Percentiles rank a stretch among this genome's conserved stretches.
These are phyloP conservation scores for Ilyonectria mors-panacis DNA, from an alignment of 2,329 filamentous ascomycete genomes.

Conservation along the genomic window DNA sequence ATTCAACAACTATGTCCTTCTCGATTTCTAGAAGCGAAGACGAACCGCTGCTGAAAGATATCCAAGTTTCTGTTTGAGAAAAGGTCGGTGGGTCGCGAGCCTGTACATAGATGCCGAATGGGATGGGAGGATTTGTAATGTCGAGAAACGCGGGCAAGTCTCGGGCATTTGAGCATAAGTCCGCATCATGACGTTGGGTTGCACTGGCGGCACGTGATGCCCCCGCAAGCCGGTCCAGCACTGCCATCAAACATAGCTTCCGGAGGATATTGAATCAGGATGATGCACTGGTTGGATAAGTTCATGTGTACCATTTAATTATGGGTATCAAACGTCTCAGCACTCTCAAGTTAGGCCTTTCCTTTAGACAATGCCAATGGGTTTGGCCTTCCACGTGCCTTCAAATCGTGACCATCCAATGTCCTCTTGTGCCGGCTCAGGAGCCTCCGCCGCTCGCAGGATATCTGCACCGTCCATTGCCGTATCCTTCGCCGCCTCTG, in stretches of 20 bases:
- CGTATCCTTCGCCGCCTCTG: conserved; percentile 9
- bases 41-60: conserved; percentile 40
- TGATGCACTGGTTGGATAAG: not conserved
- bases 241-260: not conserved
- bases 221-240: conserved; percentile 8
- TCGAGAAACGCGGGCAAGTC: conserved; percentile 21
- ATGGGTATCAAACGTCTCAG: conserved; percentile 31
- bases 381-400: conserved; percentile 70
- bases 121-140: conserved; percentile 46
- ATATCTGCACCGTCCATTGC: conserved; percentile 29
- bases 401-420: conserved; percentile 65
- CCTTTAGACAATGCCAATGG: conserved; percentile 68
- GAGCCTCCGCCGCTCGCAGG: conserved; percentile 33
- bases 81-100: conserved; percentile 55
- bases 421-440: conserved; percentile 40
- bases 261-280: not conserved
- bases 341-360: not conserved
- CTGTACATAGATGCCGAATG: conserved; percentile 59
- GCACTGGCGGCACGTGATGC: conserved; percentile 43
- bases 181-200: conserved; percentile 42
- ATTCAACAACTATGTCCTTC: conserved; percentile 11
- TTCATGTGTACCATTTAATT: not conserved
- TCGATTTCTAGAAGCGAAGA: conserved; percentile 16
- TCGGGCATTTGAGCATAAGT: conserved; percentile 33
- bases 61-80: conserved; percentile 52